Evolutionary conservation across 1,284 basidiomycete species (phyloP).

Genomic region (Fomitopsis schrenkii): DNA sequence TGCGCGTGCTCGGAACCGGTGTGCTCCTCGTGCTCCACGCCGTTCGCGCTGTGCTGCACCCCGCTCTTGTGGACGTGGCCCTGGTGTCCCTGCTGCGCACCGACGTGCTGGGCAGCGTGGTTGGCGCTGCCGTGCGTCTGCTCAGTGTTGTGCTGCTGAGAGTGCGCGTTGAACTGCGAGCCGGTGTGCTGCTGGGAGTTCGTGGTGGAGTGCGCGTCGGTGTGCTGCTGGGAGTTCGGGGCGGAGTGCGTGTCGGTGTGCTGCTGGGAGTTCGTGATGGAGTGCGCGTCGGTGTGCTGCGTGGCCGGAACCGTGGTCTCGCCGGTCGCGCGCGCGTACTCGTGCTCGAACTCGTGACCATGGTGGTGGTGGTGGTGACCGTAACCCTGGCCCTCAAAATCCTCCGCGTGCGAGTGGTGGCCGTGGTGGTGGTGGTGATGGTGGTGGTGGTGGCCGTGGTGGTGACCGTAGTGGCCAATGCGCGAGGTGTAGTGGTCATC

Average conservation of each 20-base stretch:
- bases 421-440: neutral
- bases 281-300: neutral
- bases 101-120: neutral
- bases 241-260: neutral
- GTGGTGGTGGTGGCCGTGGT: neutral
- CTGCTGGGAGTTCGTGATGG: neutral
- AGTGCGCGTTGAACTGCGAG: neutral
- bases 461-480: neutral
- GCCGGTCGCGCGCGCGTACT: neutral
- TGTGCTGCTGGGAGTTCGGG: neutral
- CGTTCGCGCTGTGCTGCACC: too few relatives aligned
- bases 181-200: neutral
- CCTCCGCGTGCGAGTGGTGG: neutral
- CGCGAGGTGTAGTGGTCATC: neutral
- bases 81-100: too few relatives aligned
- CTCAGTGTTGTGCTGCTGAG: neutral
- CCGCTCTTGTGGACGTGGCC: too few relatives aligned
- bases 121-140: neutral
- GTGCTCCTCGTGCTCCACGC: too few relatives aligned
- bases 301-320: neutral
- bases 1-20: too few relatives aligned
- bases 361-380: neutral
- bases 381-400: neutral
- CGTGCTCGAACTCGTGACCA: neutral
- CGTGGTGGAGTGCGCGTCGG: neutral